Percentiles rank a stretch among this genome's conserved stretches.
Conservation (phyloP, 768 basidiomycete species). For the Trametes maxima region DNA sequence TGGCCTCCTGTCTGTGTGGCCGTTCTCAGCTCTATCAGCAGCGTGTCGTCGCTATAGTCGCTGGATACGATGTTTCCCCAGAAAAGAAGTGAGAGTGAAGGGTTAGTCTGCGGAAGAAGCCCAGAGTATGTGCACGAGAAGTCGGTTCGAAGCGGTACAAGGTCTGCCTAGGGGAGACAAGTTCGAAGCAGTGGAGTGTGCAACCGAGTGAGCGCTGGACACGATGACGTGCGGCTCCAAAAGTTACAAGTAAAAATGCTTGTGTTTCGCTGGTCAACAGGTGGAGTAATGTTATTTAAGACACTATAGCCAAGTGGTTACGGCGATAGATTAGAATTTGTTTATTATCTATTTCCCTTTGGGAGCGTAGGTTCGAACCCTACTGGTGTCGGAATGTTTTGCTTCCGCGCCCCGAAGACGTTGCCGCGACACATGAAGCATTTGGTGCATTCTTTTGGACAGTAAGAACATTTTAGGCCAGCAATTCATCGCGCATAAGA, state of each 20-base stretch:
- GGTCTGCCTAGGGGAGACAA: no score
- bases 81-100: not conserved
- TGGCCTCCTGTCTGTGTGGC: no score
- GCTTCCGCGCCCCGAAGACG: not conserved
- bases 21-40: not conserved
- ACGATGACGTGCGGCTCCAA: no score
- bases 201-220: no score
- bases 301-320: constrained; percentile 18
- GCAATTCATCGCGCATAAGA: not conserved
- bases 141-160: not conserved
- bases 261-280: not conserved
- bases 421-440: not conserved
- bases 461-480: not conserved
- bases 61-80: not conserved
- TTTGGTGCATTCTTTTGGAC: no score
- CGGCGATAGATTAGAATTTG: constrained; percentile 16
- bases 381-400: constrained; percentile 1
- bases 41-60: not conserved
- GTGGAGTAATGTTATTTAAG: not conserved
- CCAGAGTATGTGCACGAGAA: not conserved
- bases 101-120: not conserved
- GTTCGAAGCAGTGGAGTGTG: not conserved
- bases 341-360: constrained; percentile 8
- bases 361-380: constrained; percentile 16
- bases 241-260: no score